These are phyloP conservation scores for Paraconiothyrium brasiliense DNA, from an alignment of 2,329 filamentous ascomycete genomes.

Conservation along the genomic window DNA sequence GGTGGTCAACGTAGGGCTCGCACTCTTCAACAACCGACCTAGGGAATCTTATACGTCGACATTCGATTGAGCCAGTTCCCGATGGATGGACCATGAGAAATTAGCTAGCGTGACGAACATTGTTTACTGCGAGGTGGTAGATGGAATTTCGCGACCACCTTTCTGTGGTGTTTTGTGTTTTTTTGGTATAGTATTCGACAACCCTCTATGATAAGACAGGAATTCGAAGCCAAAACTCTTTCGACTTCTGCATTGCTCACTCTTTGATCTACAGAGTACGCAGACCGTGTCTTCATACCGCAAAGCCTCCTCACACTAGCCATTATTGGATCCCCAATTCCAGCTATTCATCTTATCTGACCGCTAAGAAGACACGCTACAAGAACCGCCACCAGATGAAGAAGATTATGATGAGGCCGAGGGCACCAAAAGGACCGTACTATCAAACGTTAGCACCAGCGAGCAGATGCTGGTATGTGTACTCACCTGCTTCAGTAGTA, in stretches of 20 bases:
- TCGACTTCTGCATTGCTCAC: neutral
- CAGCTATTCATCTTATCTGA: neutral
- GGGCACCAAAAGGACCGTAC: conserved; percentile 88
- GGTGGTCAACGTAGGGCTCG: no score
- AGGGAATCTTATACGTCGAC: no score
- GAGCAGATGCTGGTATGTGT: neutral
- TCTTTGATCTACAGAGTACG: neutral
- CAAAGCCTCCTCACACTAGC: conserved; percentile 4
- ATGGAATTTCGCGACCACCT: neutral
- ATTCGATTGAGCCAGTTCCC: neutral
- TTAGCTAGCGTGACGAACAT: neutral
- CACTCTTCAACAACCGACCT: no score
- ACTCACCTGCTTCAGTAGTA: conserved; percentile 84
- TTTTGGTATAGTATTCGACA: neutral
- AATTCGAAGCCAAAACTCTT: neutral
- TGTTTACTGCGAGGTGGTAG: neutral
- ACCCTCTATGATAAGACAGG: neutral
- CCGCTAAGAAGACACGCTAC: conserved; percentile 56
- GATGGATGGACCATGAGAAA: neutral
- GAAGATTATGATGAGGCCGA: conserved; percentile 83
- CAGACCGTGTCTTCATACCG: neutral
- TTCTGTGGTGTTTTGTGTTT: neutral
- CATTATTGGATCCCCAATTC: neutral
- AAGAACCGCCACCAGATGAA: conserved; percentile 96
- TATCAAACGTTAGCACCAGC: conserved; percentile 41